Base-by-base conservation (phyloP, 2,329 filamentous ascomycete genomes). In the Moelleriella libera region DNA sequence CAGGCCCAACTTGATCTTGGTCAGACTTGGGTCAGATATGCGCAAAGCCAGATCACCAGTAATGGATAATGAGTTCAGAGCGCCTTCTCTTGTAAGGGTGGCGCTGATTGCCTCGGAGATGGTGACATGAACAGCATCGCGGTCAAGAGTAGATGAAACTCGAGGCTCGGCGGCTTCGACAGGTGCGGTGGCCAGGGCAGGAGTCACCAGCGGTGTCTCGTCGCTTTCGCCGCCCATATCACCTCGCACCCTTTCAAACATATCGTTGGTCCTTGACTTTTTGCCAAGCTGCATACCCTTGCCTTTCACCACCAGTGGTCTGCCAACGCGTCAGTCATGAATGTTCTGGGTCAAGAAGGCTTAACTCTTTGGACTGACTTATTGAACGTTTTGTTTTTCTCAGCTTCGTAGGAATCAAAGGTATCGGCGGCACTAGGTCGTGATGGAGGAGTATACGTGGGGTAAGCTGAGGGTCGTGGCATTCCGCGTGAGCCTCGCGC, bases 261-360 rank as follows among this genome's bases (percentile, higher is more conserved):
- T 95, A 64, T 94, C 90, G 31, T 85, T 94, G 28, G 87, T 89
- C 73, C 97, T 97, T 51, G 87, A 94, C 71, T 98, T 98, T 74
- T 97, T 97, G 67, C 92, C 92, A 49, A 98, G 74, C 67, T 97
- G 90, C 94, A 98, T 98, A 56, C 92, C 92, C 73, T 98, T 98
- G 58, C 88, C 88, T 68, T 94, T 88, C 50, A 83, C 78, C 45
- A 85, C 78, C 59, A 78, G 62, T 45, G 75, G 69, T 60, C 72
- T 78, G 53, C n/a, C 42, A 30, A 37, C 14, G n/a, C 8, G 32
- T 47, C 42, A 40, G 30, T 43, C 32, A 37, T n/a, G 6, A 41
- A 40, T 45, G 30, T 14, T 30, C 29, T 21, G 8, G 30, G 12
- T 21, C 30, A 42, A 10, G 30, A 39, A 10, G 10, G 5, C 4